Conservation (phyloP, 441 rosid genomes). For the Erysimum cheiri region DNA sequence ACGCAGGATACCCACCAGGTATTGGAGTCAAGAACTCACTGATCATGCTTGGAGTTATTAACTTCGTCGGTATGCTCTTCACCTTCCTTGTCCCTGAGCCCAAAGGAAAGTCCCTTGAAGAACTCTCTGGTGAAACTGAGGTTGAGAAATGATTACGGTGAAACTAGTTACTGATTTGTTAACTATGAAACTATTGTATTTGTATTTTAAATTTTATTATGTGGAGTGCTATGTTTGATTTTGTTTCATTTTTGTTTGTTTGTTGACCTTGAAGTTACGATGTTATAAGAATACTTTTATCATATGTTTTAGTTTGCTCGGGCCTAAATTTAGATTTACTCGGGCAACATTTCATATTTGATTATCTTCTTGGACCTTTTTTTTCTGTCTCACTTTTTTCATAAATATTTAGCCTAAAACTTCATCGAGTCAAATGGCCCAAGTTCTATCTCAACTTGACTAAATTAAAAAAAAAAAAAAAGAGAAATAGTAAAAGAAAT, state of each 20-base stretch:
- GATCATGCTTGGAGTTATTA: constrained; percentile 47
- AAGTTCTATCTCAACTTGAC: too few relatives aligned
- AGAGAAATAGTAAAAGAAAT: too few relatives aligned
- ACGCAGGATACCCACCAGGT: constrained; percentile 50
- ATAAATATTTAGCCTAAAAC: too few relatives aligned
- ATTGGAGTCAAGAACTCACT: constrained; percentile 54
- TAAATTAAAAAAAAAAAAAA: too few relatives aligned
- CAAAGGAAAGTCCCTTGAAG: constrained; percentile 61
- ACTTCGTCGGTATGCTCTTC: constrained; percentile 49
- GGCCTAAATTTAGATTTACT: too few relatives aligned
- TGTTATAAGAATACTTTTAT: not conserved
- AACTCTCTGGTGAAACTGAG: constrained; percentile 57
- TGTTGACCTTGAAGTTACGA: not conserved
- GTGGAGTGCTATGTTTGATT: constrained; percentile 9
- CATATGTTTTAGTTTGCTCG: too few relatives aligned
- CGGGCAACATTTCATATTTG: too few relatives aligned
- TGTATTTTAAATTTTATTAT: not conserved
- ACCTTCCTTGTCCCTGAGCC: constrained; percentile 62
- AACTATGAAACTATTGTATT: not conserved
- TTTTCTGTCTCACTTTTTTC: too few relatives aligned
- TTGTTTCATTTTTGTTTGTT: not conserved
- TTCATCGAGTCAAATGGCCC: too few relatives aligned
- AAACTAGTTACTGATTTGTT: not conserved
- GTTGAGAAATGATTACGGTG: constrained; percentile 19
- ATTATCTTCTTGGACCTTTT: too few relatives aligned